Percentiles rank a stretch among this genome's conserved stretches.
Conservation (phyloP, 306 rosid species). For the Corylus americana region DNA sequence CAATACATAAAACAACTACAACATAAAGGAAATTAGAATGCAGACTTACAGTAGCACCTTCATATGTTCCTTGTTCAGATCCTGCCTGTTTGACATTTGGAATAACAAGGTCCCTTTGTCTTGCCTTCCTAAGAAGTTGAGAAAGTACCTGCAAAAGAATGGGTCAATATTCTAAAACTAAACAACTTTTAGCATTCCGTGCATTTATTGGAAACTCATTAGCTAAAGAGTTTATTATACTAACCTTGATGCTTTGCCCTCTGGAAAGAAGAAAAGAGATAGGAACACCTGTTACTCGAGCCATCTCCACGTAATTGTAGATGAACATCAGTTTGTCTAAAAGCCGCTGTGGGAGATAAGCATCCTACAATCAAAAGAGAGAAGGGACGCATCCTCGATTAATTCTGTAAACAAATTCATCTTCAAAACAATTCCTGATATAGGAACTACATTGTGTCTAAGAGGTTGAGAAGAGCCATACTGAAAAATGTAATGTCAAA, state of each 20-base stretch:
- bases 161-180: slow-evolving; percentile 20
- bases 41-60: slow-evolving; percentile 96
- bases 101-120: slow-evolving; percentile 79
- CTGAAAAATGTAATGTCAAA: neutral
- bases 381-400: neutral
- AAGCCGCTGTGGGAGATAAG: slow-evolving; percentile 96
- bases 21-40: neutral
- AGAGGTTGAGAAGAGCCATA: neutral
- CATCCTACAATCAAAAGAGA: slow-evolving; percentile 65
- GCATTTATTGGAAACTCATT: slow-evolving; percentile 1
- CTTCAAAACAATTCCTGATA: neutral
- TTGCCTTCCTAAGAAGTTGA: slow-evolving; percentile 99
- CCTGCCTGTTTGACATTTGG: slow-evolving; percentile 91
- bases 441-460: neutral
- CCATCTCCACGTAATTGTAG: slow-evolving; percentile 99
- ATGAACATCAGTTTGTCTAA: slow-evolving; percentile 92
- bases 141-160: slow-evolving; percentile 76
- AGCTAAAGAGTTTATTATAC: neutral
- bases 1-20: neutral
- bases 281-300: slow-evolving; percentile 98
- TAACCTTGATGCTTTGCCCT: slow-evolving; percentile 96
- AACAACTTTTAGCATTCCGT: slow-evolving; percentile 13
- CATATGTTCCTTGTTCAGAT: slow-evolving; percentile 95
- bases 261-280: slow-evolving; percentile 93
- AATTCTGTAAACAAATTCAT: neutral